A percentile compares a stretch with the other conserved stretches of the same genome.
Conservation (phyloP, 2,329 filamentous ascomycete species). For the Clonostachys solani region DNA sequence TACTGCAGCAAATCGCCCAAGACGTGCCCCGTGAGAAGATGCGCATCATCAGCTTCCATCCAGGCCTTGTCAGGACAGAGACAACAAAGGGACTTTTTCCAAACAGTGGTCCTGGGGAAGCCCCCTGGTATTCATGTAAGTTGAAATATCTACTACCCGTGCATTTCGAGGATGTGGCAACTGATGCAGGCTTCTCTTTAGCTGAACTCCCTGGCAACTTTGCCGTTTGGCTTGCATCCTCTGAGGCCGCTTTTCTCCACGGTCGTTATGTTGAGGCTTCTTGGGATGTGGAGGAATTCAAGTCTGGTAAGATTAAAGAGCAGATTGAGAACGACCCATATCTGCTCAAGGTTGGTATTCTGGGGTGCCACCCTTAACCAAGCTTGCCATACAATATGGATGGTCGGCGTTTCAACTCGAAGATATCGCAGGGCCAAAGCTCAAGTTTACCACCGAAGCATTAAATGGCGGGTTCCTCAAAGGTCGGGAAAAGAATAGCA, state of each 20-base stretch:
- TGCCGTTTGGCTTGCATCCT: conserved; percentile 29
- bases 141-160: too few species aligned
- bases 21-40: conserved; percentile 16
- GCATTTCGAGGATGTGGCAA: too few species aligned
- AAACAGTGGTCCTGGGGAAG: too few species aligned
- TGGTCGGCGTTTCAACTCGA: too few species aligned
- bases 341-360: conserved; percentile 4
- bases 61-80: conserved; percentile 6
- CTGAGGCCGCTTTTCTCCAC: conserved; percentile 30
- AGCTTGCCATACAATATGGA: too few species aligned
- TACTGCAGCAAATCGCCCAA: conserved; percentile 29
- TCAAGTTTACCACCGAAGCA: too few species aligned
- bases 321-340: conserved; percentile 5
- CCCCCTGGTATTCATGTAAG: too few species aligned
- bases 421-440: too few species aligned
- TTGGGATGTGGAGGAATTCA: conserved; percentile 30
- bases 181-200: neutral
- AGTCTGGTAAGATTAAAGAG: conserved; percentile 3
- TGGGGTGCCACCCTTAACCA: neutral
- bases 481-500: too few species aligned
- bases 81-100: too few species aligned
- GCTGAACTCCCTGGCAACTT: conserved; percentile 16
- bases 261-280: conserved; percentile 29
- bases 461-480: too few species aligned
- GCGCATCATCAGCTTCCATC: conserved; percentile 17